These are phyloP conservation scores for Colletotrichum abscissum DNA, from an alignment of 2,329 filamentous ascomycete genomes.

Conservation along the genomic window DNA sequence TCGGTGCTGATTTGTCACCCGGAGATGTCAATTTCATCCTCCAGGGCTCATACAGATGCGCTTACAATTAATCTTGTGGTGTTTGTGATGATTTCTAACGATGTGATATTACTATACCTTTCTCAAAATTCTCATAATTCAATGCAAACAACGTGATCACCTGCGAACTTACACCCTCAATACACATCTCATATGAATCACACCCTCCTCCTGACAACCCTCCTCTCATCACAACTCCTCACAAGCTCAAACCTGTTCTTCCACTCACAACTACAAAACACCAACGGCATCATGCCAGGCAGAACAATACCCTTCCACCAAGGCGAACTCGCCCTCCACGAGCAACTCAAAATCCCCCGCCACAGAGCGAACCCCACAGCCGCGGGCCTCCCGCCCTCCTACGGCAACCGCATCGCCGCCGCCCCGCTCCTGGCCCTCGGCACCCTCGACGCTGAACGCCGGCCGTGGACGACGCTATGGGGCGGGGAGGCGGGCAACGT, in stretches of 20 bases:
- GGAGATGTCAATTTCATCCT: not conserved
- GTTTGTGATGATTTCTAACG: not conserved
- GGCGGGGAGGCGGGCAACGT: constrained; percentile 77
- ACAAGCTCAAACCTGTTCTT: constrained; percentile 5
- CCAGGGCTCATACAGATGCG: not conserved
- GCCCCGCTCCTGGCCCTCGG: constrained; percentile 80
- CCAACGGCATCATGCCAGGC: constrained; percentile 41
- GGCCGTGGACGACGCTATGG: constrained; percentile 83
- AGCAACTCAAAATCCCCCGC: constrained; percentile 67
- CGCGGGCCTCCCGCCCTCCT: constrained; percentile 69
- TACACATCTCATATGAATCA: constrained; percentile 19
- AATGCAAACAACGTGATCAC: not conserved
- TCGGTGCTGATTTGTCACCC: constrained; percentile 30
- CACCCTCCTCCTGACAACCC: not conserved
- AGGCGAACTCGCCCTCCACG: constrained; percentile 75
- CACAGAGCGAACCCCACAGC: constrained; percentile 73
- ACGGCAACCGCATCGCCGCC: constrained; percentile 68
- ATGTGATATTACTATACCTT: not conserved
- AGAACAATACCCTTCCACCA: constrained; percentile 63
- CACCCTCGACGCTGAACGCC: constrained; percentile 71
- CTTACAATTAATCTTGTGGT: no score
- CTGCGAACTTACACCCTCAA: not conserved
- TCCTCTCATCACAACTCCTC: not conserved
- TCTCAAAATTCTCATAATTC: not conserved
- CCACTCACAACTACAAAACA: not conserved